phyloP scores from a whole-genome alignment of 768 basidiomycete genomes.

The Dentipellis sp. region DNA sequence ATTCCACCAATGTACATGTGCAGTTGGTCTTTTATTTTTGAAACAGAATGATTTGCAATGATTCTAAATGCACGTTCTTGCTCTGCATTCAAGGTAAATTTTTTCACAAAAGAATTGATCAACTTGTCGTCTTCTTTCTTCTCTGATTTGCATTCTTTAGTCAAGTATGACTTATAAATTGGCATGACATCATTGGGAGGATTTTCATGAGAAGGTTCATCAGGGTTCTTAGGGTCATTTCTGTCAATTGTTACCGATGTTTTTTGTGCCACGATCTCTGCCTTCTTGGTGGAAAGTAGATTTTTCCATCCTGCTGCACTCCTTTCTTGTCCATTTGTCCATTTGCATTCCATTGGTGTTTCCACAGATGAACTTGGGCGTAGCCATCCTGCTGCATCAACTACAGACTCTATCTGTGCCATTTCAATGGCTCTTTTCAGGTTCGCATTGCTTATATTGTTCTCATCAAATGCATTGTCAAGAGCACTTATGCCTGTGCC shows the following conservation, averaged over 20 bases:
- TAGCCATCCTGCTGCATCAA: too few relatives aligned
- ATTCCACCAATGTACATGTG: conserved; percentile 10
- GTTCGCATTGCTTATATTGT: not conserved
- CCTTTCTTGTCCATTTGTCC: too few relatives aligned
- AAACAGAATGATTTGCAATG: conserved; percentile 10
- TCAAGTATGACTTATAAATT: not conserved
- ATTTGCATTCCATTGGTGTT: too few relatives aligned
- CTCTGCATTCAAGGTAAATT: conserved; percentile 11
- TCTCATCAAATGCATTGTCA: not conserved
- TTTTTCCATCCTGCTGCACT: not conserved
- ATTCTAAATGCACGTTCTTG: conserved; percentile 14
- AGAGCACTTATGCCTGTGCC: not conserved
- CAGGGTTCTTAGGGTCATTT: not conserved
- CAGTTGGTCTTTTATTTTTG: conserved; percentile 2
- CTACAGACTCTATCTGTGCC: not conserved
- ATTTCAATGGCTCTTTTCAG: too few relatives aligned
- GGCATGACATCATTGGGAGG: not conserved
- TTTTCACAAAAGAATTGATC: not conserved
- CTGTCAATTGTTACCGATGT: too few relatives aligned
- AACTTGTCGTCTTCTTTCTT: not conserved
- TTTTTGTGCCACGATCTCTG: not conserved
- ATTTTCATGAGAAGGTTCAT: not conserved
- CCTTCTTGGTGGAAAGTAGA: not conserved
- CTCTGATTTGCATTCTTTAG: not conserved
- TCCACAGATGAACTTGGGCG: too few relatives aligned